Evolutionary conservation across 805 yeast species (phyloP).

Genomic region (Candida easanensis): DNA sequence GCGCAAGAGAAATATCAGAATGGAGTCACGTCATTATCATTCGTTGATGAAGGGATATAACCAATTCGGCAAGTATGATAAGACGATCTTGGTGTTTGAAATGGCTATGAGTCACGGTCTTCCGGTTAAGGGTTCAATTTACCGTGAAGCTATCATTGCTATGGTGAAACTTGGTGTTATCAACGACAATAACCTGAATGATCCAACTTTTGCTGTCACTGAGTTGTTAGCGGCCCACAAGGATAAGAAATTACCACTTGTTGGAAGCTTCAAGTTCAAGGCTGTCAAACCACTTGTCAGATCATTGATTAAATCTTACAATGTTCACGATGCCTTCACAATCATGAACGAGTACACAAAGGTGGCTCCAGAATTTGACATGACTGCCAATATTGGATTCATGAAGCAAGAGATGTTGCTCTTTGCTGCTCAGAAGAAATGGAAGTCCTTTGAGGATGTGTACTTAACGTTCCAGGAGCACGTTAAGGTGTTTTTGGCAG

Average conservation of each 20-base stretch:
- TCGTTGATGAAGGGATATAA: conserved; percentile 31
- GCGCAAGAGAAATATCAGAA: conserved; percentile 20
- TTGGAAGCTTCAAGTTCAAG: conserved; percentile 31
- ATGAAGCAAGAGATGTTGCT: conserved; percentile 32
- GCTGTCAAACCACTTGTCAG: conserved; percentile 36
- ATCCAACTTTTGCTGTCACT: conserved; percentile 30
- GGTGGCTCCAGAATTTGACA: conserved; percentile 26
- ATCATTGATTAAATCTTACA: conserved; percentile 28
- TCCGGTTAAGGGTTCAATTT: conserved; percentile 27
- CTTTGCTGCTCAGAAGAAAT: conserved; percentile 27
- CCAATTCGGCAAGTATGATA: conserved; percentile 25
- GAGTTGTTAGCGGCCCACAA: conserved; percentile 29
- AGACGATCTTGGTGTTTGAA: conserved; percentile 27
- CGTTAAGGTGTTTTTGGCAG: conserved; percentile 14
- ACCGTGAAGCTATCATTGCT: conserved; percentile 30
- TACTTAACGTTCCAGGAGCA: conserved; percentile 20
- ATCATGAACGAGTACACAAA: conserved; percentile 31
- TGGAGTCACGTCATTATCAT: conserved; percentile 29
- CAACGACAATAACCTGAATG: conserved; percentile 26
- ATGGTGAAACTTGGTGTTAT: conserved; percentile 29
- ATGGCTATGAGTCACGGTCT: conserved; percentile 26
- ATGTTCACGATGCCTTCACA: conserved; percentile 31
- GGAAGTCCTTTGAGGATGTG: conserved; percentile 32
- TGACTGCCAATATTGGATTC: conserved; percentile 24
- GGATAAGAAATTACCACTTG: conserved; percentile 20